These are phyloP conservation scores for Pseudogymnoascus sp. DNA, from an alignment of 2,329 filamentous ascomycete genomes.

Conservation along the genomic window DNA sequence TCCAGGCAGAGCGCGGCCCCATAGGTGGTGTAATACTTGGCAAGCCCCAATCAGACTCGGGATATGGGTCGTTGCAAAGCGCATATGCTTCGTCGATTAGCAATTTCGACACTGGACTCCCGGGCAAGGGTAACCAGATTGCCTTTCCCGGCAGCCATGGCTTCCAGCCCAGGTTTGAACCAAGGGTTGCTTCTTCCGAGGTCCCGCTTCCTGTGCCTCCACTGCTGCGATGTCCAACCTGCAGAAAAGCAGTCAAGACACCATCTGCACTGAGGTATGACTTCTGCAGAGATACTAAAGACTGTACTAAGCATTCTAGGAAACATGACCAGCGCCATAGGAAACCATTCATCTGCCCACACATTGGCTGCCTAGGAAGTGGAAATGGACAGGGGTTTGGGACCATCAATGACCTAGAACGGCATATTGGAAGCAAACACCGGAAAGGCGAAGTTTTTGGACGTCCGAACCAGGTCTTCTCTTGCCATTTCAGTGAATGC, in stretches of 20 bases:
- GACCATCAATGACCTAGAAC: constrained; percentile 70
- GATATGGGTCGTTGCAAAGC: constrained; percentile 29
- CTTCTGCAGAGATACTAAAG: not conserved
- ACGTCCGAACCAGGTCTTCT: constrained; percentile 44
- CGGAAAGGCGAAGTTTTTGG: constrained; percentile 35
- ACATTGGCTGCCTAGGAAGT: constrained; percentile 45
- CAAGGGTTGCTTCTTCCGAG: constrained; percentile 16
- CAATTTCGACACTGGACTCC: constrained; percentile 25
- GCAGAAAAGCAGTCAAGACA: constrained; percentile 38
- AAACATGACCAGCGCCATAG: constrained; percentile 66
- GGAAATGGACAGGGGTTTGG: constrained; percentile 53
- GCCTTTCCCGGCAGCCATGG: constrained; percentile 21
- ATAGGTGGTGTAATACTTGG: constrained; percentile 21
- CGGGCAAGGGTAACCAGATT: constrained; percentile 26
- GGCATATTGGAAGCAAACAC: constrained; percentile 70
- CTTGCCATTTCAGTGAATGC: constrained; percentile 51
- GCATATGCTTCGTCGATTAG: constrained; percentile 27
- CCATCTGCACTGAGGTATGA: constrained; percentile 48
- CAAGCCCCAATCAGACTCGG: constrained; percentile 28
- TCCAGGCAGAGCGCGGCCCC: not conserved
- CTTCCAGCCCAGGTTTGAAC: constrained; percentile 16
- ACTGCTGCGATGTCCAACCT: constrained; percentile 32
- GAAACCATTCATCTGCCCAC: constrained; percentile 56
- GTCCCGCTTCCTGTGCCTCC: constrained; percentile 13
- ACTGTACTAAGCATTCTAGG: constrained; percentile 37